phyloP scores from a whole-genome alignment of 176 grass and related monocot species.

The Cenchrus fungigraminus region DNA sequence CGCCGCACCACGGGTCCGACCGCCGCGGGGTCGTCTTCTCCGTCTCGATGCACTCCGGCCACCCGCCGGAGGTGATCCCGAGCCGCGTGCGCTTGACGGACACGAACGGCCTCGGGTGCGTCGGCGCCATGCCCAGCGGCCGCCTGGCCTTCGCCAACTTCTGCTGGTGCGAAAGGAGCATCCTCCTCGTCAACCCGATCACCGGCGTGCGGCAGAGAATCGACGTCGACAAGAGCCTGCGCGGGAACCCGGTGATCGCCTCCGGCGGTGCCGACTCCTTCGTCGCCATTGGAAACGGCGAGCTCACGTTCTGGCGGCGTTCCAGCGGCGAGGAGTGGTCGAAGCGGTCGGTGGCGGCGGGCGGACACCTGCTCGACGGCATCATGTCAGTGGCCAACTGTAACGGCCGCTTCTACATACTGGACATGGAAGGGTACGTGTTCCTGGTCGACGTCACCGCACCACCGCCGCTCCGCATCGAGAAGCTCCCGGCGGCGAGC shows the following conservation, averaged over 20 bases:
- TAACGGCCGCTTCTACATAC: neutral
- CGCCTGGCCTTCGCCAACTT: neutral
- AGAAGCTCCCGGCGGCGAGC: conserved; percentile 14
- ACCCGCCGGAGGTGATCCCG: neutral
- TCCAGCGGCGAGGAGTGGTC: neutral
- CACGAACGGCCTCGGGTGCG: conserved; percentile 7
- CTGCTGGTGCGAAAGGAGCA: neutral
- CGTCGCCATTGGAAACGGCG: neutral
- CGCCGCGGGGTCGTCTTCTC: conserved; percentile 22
- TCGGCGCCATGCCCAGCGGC: conserved; percentile 5
- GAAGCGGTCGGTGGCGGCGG: neutral
- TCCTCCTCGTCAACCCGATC: conserved; percentile 26
- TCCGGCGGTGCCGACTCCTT: neutral
- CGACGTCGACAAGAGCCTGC: neutral
- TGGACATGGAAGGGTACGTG: neutral
- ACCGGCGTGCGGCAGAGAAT: neutral
- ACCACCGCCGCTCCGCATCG: neutral
- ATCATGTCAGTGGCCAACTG: neutral
- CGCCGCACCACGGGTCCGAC: neutral
- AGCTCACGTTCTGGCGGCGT: neutral
- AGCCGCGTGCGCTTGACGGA: neutral
- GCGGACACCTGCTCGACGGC: neutral
- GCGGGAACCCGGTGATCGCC: neutral
- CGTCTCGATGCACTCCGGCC: neutral
- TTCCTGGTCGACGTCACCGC: neutral